phyloP scores from a whole-genome alignment of 495 filamentous ascomycete species.

The Rhypophila decipiens region DNA sequence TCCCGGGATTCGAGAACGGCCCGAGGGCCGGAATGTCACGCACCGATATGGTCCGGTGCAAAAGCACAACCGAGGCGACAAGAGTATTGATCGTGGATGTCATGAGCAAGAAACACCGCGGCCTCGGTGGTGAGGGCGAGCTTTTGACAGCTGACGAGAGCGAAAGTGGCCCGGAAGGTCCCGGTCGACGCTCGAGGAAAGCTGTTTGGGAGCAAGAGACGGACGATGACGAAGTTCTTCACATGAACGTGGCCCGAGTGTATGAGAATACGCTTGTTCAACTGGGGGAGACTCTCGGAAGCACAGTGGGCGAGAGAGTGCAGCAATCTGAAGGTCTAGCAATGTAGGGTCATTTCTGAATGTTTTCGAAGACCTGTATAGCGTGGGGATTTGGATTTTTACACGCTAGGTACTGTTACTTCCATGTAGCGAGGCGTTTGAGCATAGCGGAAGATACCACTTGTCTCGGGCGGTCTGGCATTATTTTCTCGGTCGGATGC shows the following conservation, averaged over 20 bases:
- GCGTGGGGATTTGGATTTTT: no score
- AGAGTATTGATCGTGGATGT: constrained; percentile 59
- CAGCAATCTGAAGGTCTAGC: no score
- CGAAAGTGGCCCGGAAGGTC: constrained; percentile 9
- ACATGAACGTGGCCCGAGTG: constrained; percentile 65
- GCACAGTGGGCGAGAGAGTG: constrained; percentile 8
- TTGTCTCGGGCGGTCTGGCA: no score
- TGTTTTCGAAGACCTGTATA: no score
- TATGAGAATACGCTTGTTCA: constrained; percentile 74
- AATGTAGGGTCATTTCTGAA: no score
- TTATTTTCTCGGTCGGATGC: no score
- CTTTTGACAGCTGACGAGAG: constrained; percentile 12
- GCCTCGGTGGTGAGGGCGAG: constrained; percentile 31
- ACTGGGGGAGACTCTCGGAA: constrained; percentile 58
- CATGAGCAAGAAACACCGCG: constrained; percentile 41
- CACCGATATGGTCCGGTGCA: constrained; percentile 79
- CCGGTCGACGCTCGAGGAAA: not conserved
- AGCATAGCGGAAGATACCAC: no score
- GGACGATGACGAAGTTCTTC: constrained; percentile 36
- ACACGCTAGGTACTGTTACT: no score
- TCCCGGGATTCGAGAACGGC: constrained; percentile 62
- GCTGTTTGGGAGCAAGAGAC: constrained; percentile 22
- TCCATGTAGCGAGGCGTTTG: no score
- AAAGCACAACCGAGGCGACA: constrained; percentile 65
- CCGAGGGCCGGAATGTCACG: constrained; percentile 46